These are phyloP conservation scores for Magnusiomyces tetraspermus DNA, from an alignment of 1,139 yeast genomes.

Conservation along the genomic window DNA sequence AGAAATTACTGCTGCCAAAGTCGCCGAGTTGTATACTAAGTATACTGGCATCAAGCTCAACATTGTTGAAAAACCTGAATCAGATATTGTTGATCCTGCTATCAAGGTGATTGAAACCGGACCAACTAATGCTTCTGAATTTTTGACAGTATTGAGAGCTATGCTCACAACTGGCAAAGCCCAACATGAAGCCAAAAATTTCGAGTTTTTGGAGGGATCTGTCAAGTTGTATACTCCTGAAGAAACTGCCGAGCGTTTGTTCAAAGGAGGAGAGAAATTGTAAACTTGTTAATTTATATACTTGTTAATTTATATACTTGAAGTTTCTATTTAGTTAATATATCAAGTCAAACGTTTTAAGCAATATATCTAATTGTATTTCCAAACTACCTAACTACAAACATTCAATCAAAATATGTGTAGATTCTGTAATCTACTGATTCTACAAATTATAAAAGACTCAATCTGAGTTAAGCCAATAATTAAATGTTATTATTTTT, in stretches of 20 bases:
- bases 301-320: no score
- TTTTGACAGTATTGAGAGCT: conserved; percentile 2
- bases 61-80: conserved; percentile 13
- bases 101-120: conserved; percentile 6
- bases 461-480: no score
- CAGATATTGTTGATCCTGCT: conserved; percentile 5
- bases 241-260: conserved; percentile 2
- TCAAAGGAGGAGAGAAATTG: no score
- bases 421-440: no score
- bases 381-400: no score
- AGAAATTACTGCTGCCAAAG: conserved; percentile 33
- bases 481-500: no score
- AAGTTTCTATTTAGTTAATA: no score
- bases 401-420: no score
- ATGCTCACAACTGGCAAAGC: not conserved
- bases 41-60: conserved; percentile 34
- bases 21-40: conserved; percentile 38
- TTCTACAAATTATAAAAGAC: no score
- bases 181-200: not conserved
- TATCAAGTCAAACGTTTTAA: no score
- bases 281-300: no score
- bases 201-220: not conserved
- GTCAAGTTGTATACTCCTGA: not conserved
- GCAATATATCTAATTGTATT: no score
- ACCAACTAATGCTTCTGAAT: conserved; percentile 5